phyloP scores from a whole-genome alignment of 176 grass and related monocot species.

The Luzula sylvatica region DNA sequence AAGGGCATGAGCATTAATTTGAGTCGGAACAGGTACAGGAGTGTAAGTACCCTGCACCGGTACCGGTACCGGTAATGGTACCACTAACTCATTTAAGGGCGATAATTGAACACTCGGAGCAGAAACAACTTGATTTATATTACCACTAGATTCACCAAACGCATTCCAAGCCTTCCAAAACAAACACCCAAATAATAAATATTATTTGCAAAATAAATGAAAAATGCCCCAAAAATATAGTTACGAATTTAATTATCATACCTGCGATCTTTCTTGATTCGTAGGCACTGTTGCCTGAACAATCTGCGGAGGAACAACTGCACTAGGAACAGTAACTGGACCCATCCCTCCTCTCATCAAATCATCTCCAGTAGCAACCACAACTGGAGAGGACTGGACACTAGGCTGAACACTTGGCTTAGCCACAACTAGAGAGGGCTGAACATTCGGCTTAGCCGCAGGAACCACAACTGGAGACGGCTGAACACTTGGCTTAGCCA shows the following conservation, averaged over 20 bases:
- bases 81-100: background rate
- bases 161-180: too few species aligned
- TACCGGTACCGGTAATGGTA: background rate
- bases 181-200: too few species aligned
- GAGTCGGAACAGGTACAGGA: conserved; percentile 12
- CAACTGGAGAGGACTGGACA: conserved; percentile 19
- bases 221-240: too few species aligned
- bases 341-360: conserved; percentile 22
- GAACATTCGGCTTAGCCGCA: conserved; percentile 27
- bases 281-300: background rate
- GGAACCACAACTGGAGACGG: too few species aligned
- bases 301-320: background rate
- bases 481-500: conserved; percentile 27
- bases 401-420: conserved; percentile 30
- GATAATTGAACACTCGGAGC: too few species aligned
- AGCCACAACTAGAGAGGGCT: too few species aligned
- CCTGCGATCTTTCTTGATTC: conserved; percentile 12
- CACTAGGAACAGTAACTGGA: conserved; percentile 1
- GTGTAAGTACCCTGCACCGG: background rate
- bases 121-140: too few species aligned
- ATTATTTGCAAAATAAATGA: too few species aligned
- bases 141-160: too few species aligned
- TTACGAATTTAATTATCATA: background rate
- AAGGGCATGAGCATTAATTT: conserved; percentile 6
- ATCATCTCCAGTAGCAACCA: conserved; percentile 26